phyloP scores from a whole-genome alignment of 2,329 filamentous ascomycete genomes.

The Thermochaetoides dissita region DNA sequence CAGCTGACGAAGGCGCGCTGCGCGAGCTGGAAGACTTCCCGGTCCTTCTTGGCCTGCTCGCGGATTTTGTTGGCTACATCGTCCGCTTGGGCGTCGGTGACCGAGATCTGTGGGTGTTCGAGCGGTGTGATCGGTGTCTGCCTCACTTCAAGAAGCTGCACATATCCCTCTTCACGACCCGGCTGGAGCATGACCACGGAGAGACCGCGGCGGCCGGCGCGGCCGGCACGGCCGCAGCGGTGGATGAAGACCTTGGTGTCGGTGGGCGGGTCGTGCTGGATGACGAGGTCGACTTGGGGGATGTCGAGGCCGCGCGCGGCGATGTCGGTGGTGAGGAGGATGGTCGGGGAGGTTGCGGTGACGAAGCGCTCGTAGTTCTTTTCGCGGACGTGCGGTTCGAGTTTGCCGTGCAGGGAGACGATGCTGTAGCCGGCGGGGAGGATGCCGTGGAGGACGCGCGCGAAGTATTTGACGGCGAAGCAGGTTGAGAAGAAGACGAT shows the following conservation, averaged over 20 bases:
- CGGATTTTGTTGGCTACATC: constrained; percentile 19
- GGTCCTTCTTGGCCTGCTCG: constrained; percentile 35
- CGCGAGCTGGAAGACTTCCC: constrained; percentile 69
- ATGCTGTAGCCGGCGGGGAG: constrained; percentile 55
- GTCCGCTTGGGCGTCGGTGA: constrained; percentile 49
- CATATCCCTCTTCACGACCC: constrained; percentile 77
- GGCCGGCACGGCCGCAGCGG: constrained; percentile 74
- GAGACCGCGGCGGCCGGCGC: constrained; percentile 74
- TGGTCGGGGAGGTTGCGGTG: constrained; percentile 56
- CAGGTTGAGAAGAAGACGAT: constrained; percentile 92
- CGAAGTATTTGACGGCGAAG: constrained; percentile 88
- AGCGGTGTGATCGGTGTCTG: constrained; percentile 68
- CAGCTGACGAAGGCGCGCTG: constrained; percentile 88
- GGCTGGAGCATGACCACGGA: constrained; percentile 76
- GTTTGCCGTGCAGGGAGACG: constrained; percentile 81
- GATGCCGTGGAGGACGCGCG: constrained; percentile 60
- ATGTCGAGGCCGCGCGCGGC: constrained; percentile 85
- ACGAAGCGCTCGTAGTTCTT: constrained; percentile 78
- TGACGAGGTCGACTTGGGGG: constrained; percentile 76
- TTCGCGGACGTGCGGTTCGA: constrained; percentile 71
- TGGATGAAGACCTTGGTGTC: constrained; percentile 76
- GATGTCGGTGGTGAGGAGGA: constrained; percentile 86
- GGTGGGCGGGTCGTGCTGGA: constrained; percentile 63
- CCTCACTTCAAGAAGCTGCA: constrained; percentile 71
- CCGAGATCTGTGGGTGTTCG: constrained; percentile 36